Evolutionary conservation across 768 basidiomycete genomes (phyloP), one percentile per base, ranked within the genome.

Genomic region (Lentinula guzmanii): DNA sequence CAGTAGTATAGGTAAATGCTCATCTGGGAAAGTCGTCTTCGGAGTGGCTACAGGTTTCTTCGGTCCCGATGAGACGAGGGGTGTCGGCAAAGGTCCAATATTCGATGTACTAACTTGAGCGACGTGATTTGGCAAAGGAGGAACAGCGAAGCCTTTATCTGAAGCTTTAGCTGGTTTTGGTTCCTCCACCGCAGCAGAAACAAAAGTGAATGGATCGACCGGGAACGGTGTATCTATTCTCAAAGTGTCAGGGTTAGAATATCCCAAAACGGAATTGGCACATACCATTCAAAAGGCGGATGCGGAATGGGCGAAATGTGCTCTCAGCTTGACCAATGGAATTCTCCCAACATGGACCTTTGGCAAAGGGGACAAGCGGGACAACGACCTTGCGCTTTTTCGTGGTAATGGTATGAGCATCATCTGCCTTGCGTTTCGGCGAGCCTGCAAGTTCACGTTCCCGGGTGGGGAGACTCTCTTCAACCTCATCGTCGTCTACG

Each of bases 261-360:
- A 42, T 8, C 61, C 41, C n/a, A 51, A 39, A 11, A 65, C 67
- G 5, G 3, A 13, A 18, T 33, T 13, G 18, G 8, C 6, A 65
- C 80, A 63, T 69, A 91, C 95, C 93, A 68, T 97, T 96, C 68
- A 98, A 81, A 9, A 95, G 72, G 66, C 89, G 89, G 64, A 96
- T 87, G 52, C 83, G 79, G 68, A 93, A 95, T 28, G 79, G 75
- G 33, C 83, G 83, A 71, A 96, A 89, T 5, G 87, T 82, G 50
- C 87, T 86, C 62, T 86, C 84, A 46, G 82, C 79, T 18, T 80
- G 74, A 2, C 90, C 90, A 62, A 95, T 76, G 10, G 70, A 71
- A 1, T 77, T 71, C 71, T 96, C 94, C 86, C 89, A 95, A 61
- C 81, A 81, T 33, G 95, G 93, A 3, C 95, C 95, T 70, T 87